Evolutionary conservation across 768 basidiomycete genomes (phyloP), one percentile per base, ranked within the genome.

Genomic region (Suillus spraguei): DNA sequence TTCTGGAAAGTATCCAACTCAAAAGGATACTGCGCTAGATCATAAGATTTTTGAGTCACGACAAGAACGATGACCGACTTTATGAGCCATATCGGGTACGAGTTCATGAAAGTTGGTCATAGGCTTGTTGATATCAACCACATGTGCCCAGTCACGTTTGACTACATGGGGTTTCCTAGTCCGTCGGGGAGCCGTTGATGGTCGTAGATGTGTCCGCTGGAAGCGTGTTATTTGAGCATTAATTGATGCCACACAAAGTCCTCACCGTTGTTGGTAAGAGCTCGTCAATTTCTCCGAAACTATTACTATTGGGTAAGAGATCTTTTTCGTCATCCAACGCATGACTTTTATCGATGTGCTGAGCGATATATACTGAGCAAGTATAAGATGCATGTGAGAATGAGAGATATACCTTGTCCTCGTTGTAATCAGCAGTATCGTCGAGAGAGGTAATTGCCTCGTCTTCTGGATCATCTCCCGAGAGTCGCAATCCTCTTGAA

Each of bases 1-100:
- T 98, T 99, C 76, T 99, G 97, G 80, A 99, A 99, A 0, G 90
- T 96, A 75, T 99, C 97, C 36, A 99, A 83, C 72, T 97, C 94
- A 77, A 99, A 99, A n/a, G 97, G 96, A 77, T 98, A 99, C 95
- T 94, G 58, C 49, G 17, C 53, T 13, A 56, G 60, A 56, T 38
- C 22, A 58, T 58, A 28, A 60, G 60, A 10, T 46, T 41, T 41
- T 65, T 36, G 50, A 47, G 50, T 22, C 62, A 32, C 20, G 53
- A 17, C 39, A 58, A 38, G 7, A 49, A 32, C 2, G 55, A n/a
- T 4, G 33, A 60, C 76, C 68, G 55, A 93, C 95, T 80, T 94
- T 88, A 75, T 93, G 93, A 0, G 97, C 97, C 94, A 97, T 95
- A 62, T 95, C 91, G 0, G 97, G 97, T 9, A 99, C 95, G 32